Evolutionary conservation across 331 rosid species (phyloP).

Genomic region (Pyrus hybrid): DNA sequence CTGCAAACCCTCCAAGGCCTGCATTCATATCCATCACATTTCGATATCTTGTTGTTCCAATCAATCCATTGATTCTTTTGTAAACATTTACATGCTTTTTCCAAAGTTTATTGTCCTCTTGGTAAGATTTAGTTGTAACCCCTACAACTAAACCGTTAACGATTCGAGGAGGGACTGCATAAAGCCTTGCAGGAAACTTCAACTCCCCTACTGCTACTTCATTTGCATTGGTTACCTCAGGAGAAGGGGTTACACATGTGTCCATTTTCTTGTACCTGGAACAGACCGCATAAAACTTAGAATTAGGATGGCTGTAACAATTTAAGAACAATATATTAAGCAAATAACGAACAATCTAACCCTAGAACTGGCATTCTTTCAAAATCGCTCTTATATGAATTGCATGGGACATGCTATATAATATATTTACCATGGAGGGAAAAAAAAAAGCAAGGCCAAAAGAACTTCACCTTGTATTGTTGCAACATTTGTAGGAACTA

Average conservation of each 20-base stretch:
- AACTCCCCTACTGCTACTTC: constrained; percentile 82
- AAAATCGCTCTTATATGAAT: not conserved
- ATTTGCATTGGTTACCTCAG: constrained; percentile 42
- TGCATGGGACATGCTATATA: not conserved
- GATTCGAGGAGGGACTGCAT: constrained; percentile 71
- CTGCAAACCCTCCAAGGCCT: constrained; percentile 94
- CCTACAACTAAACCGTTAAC: constrained; percentile 53
- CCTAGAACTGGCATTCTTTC: not conserved
- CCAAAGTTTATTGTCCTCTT: constrained; percentile 84
- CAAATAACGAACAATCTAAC: not conserved
- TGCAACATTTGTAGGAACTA: not conserved
- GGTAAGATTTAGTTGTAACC: constrained; percentile 60
- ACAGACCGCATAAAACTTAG: constrained; percentile 3
- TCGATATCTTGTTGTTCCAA: constrained; percentile 72
- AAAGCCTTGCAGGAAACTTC: constrained; percentile 88
- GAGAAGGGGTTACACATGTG: constrained; percentile 64
- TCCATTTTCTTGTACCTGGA: constrained; percentile 85
- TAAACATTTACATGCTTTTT: constrained; percentile 57
- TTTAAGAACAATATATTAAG: not conserved
- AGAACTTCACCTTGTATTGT: not conserved
- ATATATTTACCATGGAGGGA: not conserved
- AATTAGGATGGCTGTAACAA: not conserved
- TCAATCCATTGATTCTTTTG: constrained; percentile 56
- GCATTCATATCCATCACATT: constrained; percentile 99
- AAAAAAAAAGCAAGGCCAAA: not conserved